Conservation (phyloP, 2,329 filamentous ascomycete genomes). For the Claviceps spartinae region DNA sequence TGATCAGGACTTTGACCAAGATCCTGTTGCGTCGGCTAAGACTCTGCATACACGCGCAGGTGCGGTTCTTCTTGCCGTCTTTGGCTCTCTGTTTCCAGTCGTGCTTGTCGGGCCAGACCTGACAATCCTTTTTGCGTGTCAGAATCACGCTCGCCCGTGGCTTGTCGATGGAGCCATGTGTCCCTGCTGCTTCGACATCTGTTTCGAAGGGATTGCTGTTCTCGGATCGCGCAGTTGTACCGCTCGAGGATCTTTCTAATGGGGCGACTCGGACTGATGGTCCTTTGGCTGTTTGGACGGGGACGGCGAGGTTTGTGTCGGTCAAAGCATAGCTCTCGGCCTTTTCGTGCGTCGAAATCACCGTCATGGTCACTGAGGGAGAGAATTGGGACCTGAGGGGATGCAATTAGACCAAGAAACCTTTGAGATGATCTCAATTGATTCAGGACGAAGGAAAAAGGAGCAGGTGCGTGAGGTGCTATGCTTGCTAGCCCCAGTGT, state of each 20-base stretch:
- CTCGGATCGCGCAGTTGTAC: constrained; percentile 31
- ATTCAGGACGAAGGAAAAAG: neutral
- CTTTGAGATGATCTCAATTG: neutral
- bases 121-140: constrained; percentile 31
- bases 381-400: neutral
- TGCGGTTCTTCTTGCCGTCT: constrained; percentile 37
- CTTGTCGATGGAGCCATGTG: constrained; percentile 23
- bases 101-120: constrained; percentile 46
- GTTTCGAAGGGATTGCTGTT: constrained; percentile 41
- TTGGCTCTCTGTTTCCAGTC: constrained; percentile 48
- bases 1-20: constrained; percentile 39
- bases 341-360: constrained; percentile 15
- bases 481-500: neutral
- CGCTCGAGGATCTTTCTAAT: constrained; percentile 15
- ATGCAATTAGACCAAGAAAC: neutral
- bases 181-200: constrained; percentile 41
- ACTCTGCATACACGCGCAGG: constrained; percentile 38
- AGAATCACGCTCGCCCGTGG: constrained; percentile 14
- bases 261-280: neutral
- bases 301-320: constrained; percentile 11
- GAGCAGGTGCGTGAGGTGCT: neutral
- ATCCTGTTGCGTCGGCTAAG: constrained; percentile 42
- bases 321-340: constrained; percentile 9
- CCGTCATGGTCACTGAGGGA: neutral
- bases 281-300: constrained; percentile 12